Evolutionary conservation across 768 basidiomycete genomes (phyloP).

Genomic region (Amanita thiersii): DNA sequence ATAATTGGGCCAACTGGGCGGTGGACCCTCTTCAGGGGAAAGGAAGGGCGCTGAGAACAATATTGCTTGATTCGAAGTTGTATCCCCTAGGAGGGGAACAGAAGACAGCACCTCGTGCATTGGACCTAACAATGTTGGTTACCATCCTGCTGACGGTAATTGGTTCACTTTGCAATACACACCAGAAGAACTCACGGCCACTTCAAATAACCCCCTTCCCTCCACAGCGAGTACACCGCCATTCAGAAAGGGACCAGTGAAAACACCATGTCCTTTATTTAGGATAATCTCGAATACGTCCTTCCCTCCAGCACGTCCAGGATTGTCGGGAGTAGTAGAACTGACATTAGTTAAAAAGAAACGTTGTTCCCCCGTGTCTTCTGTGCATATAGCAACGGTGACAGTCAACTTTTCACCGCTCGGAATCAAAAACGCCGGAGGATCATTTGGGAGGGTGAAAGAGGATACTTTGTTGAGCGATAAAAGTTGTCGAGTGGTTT

Average conservation of each 20-base stretch:
- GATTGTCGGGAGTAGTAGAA: conserved; percentile 21
- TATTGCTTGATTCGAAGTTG: conserved; percentile 64
- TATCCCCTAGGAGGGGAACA: conserved; percentile 62
- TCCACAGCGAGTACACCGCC: conserved; percentile 50
- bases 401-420: conserved; percentile 28
- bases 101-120: conserved; percentile 35
- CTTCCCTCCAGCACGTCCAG: conserved; percentile 27
- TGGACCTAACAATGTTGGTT: conserved; percentile 25
- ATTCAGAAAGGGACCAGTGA: conserved; percentile 33
- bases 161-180: conserved; percentile 7
- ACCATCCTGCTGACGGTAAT: not conserved
- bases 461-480: conserved; percentile 26
- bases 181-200: conserved; percentile 46
- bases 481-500: conserved; percentile 20
- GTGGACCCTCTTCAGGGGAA: conserved; percentile 13
- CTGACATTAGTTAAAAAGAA: conserved; percentile 52
- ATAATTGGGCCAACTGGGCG: conserved; percentile 67
- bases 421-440: conserved; percentile 34
- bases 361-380: conserved; percentile 27
- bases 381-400: conserved; percentile 42
- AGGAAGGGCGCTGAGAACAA: conserved; percentile 59
- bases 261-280: conserved; percentile 40
- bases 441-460: conserved; percentile 20
- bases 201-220: conserved; percentile 40
- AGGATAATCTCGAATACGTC: conserved; percentile 42